These are phyloP conservation scores for Silene vulgaris DNA, from an alignment of 179 eudicot genomes.

Conservation along the genomic window DNA sequence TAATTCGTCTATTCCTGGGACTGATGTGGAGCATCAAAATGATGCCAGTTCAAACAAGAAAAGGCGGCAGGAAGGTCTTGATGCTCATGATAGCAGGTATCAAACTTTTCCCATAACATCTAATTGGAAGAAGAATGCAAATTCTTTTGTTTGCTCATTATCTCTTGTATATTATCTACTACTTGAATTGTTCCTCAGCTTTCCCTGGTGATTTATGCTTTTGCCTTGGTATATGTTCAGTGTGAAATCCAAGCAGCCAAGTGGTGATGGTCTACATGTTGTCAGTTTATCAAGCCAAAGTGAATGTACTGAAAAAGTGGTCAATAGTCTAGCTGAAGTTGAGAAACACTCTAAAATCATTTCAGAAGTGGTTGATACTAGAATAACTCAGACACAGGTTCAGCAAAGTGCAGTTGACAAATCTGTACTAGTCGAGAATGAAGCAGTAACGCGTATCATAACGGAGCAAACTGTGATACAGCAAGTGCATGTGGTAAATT, in stretches of 20 bases:
- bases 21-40: conserved; percentile 39
- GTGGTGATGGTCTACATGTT: conserved; percentile 34
- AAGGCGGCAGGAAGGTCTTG: conserved; percentile 47
- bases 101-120: neutral
- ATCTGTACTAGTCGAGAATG: conserved; percentile 19
- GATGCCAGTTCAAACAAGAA: conserved; percentile 46
- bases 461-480: conserved; percentile 27
- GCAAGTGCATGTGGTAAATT: conserved; percentile 23
- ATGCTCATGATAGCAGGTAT: conserved; percentile 34
- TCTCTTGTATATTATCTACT: neutral
- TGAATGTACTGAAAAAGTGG: conserved; percentile 21
- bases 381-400: conserved; percentile 15
- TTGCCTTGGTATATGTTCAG: conserved; percentile 28
- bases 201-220: conserved; percentile 7
- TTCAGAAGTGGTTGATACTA: conserved; percentile 7
- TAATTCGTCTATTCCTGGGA: conserved; percentile 13
- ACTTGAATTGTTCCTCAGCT: neutral
- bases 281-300: conserved; percentile 29
- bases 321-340: conserved; percentile 13
- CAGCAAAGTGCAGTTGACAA: conserved; percentile 20
- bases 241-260: conserved; percentile 22
- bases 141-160: neutral
- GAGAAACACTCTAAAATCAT: conserved; percentile 9
- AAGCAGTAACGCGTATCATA: conserved; percentile 20
- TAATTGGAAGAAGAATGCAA: neutral